phyloP scores from a whole-genome alignment of 1,139 yeast species.

The Suhomyces yuchorum region DNA sequence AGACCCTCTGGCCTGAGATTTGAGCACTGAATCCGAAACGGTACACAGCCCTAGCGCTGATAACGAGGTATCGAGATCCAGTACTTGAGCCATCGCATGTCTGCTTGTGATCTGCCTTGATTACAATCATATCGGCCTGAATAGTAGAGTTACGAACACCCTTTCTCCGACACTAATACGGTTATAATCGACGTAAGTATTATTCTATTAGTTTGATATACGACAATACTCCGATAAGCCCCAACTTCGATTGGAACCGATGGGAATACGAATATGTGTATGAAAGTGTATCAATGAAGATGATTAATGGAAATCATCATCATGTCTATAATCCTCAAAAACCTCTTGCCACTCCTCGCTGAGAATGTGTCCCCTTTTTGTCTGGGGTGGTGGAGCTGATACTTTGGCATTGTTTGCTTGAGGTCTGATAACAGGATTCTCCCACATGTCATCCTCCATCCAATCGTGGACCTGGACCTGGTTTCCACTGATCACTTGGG shows the following conservation, averaged over 20 bases:
- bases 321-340: constrained; percentile 45
- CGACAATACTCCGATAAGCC: neutral
- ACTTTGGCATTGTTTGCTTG: constrained; percentile 7
- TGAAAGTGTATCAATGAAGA: neutral
- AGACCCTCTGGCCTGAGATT: too few relatives aligned
- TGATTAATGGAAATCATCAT: constrained; percentile 34
- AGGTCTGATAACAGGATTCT: constrained; percentile 9
- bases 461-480: constrained; percentile 41
- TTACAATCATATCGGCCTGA: neutral
- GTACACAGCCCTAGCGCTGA: too few relatives aligned
- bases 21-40: too few relatives aligned
- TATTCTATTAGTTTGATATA: neutral
- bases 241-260: neutral
- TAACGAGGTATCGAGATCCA: too few relatives aligned
- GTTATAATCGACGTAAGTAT: neutral
- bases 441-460: constrained; percentile 41
- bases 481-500: constrained; percentile 45
- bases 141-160: neutral
- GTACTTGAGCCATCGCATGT: too few relatives aligned
- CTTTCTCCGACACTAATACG: neutral
- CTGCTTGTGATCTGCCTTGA: too few relatives aligned
- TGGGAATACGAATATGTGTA: neutral
- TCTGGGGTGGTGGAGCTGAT: constrained; percentile 18
- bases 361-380: constrained; percentile 23
- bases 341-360: constrained; percentile 39